Percentiles rank a stretch among this genome's conserved stretches.
These are phyloP conservation scores for Pestalotiopsis fici DNA, from an alignment of 2,329 filamentous ascomycete genomes.

Conservation along the genomic window DNA sequence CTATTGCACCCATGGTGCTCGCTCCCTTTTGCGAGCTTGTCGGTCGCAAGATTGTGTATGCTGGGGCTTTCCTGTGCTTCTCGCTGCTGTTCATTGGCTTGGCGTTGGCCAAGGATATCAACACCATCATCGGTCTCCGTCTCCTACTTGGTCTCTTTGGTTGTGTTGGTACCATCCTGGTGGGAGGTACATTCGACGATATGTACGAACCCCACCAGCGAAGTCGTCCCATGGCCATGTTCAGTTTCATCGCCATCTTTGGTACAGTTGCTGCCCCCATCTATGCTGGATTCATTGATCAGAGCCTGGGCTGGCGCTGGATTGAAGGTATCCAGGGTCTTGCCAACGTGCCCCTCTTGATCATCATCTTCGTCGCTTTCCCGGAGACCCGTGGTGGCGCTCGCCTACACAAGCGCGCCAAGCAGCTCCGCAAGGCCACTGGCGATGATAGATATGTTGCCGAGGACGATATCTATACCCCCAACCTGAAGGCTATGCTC, in stretches of 20 bases:
- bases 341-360: conserved; percentile 47
- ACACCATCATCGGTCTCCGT: conserved; percentile 46
- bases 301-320: conserved; percentile 54
- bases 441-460: conserved; percentile 51
- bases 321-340: conserved; percentile 53
- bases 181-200: conserved; percentile 50
- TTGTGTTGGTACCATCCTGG: conserved; percentile 49
- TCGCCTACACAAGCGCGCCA: conserved; percentile 49
- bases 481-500: conserved; percentile 44
- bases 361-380: conserved; percentile 25
- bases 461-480: conserved; percentile 51
- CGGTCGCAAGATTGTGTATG: conserved; percentile 46
- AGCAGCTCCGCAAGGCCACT: conserved; percentile 44
- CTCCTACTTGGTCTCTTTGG: conserved; percentile 49
- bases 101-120: conserved; percentile 47
- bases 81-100: conserved; percentile 48
- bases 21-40: conserved; percentile 51
- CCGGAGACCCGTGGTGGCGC: conserved; percentile 25
- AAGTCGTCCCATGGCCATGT: conserved; percentile 47
- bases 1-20: conserved; percentile 46
- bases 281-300: conserved; percentile 55
- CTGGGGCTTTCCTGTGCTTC: conserved; percentile 46
- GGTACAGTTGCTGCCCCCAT: conserved; percentile 54
- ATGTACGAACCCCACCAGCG: conserved; percentile 47
- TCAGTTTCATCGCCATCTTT: conserved; percentile 49